Base-by-base conservation (phyloP, 2,329 filamentous ascomycete species). In the Lasiodiplodia gonubiensis region DNA sequence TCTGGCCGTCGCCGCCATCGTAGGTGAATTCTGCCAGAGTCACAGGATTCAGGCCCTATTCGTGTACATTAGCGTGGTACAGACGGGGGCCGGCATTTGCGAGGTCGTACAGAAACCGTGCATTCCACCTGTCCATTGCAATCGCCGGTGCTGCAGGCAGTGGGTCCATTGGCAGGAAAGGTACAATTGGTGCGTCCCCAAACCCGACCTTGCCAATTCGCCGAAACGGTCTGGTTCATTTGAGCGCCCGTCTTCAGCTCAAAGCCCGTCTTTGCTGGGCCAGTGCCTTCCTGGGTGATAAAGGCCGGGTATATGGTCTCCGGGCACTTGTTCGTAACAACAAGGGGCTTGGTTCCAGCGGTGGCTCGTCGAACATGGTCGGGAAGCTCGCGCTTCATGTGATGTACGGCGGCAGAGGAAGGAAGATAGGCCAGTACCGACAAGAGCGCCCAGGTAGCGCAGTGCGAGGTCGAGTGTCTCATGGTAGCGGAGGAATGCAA, bases 121-220 rank as follows among this genome's bases (percentile, higher is more conserved):
- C 91, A 96, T 74, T 90, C 82, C 68, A 94, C 73, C 68, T 86
- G 85, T 5, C 89, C 88, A 68, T 88, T 88, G 76, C 92, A 95
- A 77, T 95, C 92, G 8, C 92, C 92, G 2, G 92, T 93, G 61
- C 82, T 77, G 78, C 92, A 95, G 25, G 90, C 88, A 52, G 78
- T 79, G 10, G 84, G 82, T n/a, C 77, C 74, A 42, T 82, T 82
- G 71, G 80, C 77, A 51, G 76, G 77, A 77, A 93, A 92, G 48
- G 86, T 91, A 80, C 92, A 96, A 75, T 95, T 95, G 21, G 92
- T 94, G 65, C 92, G 85, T 14, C 89, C 92, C 92, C 92, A 95
- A 33, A 95, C 83, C 65, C 92, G 87, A 11, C 92, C 92, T 75
- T 92, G 89, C 92, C 92, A 96, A 71, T 92, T 87, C 60, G 86